Evolutionary conservation across 441 rosid genomes (phyloP), one percentile per base, ranked within the genome.

Genomic region (Bocquillonia castaneifolia): DNA sequence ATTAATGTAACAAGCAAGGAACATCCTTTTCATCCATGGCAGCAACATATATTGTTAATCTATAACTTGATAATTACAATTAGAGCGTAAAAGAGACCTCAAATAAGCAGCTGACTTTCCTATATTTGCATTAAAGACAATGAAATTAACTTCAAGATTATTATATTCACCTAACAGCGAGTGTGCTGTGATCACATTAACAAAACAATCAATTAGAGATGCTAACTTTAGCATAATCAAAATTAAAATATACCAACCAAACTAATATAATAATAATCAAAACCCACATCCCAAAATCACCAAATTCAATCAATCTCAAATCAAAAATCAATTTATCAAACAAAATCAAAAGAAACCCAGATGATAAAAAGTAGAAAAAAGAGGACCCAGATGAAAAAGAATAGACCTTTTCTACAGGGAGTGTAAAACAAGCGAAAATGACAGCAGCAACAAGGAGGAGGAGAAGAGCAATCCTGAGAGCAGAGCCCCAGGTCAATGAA

Each of bases 341-440:
- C 28, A 52, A 68, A 75, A 61, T 28, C 1, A 62, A 61, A 18
- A 22, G 45, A 36, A 42, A 65, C 18, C 14, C 20, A 14, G 56
- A 32, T 6, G 13, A 54, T 28, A 34, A 66, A 60, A 53, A 61
- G 0, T 45, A 39, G 32, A 94, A n/a, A n/a, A n/a, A n/a, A n/a
- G n/a, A n/a, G n/a, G n/a, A 65, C 18, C 14, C 20, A 14, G 56
- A 32, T 6, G 13, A 54, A 32, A 34, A 66, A 60, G 57, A 61
- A 1, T 45, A 39, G 32, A 94, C 99, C 96, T 94, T 81, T 68
- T 94, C 96, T 6, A 94, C 87, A 57, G 97, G 97, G 68, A 92
- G 94, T 66, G 97, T 88, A 82, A 81, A 88, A 63, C 86, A 90
- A 74, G 98, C 99, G 68, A 81, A 73, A 79, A 86, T 73, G 66